A percentile compares a stretch with the other conserved stretches of the same genome.
phyloP scores from a whole-genome alignment of 225 moss, liverwort and hornwort species.

The Physcomitrium patens region DNA sequence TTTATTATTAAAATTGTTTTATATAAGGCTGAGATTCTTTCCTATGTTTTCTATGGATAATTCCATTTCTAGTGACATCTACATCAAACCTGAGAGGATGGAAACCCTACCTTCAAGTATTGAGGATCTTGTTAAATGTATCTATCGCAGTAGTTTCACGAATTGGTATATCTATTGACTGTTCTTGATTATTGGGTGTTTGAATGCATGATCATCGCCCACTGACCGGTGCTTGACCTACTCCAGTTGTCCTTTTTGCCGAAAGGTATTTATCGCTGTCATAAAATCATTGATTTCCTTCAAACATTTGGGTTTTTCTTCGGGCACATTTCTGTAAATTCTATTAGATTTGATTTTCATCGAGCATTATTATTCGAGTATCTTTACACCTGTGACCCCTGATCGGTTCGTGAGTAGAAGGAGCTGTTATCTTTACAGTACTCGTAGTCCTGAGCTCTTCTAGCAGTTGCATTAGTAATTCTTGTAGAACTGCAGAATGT shows the following conservation, averaged over 20 bases:
- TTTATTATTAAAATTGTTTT: neutral
- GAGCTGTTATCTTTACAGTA: neutral
- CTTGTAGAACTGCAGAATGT: neutral
- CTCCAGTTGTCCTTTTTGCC: conserved; percentile 92
- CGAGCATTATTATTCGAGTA: neutral
- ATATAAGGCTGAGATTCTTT: neutral
- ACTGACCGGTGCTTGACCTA: conserved; percentile 27
- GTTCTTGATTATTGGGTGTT: conserved; percentile 18
- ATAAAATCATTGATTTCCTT: neutral
- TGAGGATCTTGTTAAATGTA: neutral
- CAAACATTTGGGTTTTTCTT: conserved; percentile 1
- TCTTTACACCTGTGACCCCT: neutral
- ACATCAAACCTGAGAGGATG: neutral
- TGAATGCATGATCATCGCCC: conserved; percentile 13
- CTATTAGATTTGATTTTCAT: neutral
- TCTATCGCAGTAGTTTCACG: conserved; percentile 6
- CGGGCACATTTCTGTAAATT: too few species aligned
- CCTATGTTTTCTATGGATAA: neutral
- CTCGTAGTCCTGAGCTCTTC: neutral
- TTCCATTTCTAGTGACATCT: neutral
- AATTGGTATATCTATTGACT: conserved; percentile 23
- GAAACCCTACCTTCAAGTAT: neutral
- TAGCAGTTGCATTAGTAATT: neutral
- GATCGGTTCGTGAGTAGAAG: neutral
- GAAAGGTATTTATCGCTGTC: conserved; percentile 68